Evolutionary conservation across 352 stramenopile genomes (phyloP).

Genomic region (Proteromonas lacertae): DNA sequence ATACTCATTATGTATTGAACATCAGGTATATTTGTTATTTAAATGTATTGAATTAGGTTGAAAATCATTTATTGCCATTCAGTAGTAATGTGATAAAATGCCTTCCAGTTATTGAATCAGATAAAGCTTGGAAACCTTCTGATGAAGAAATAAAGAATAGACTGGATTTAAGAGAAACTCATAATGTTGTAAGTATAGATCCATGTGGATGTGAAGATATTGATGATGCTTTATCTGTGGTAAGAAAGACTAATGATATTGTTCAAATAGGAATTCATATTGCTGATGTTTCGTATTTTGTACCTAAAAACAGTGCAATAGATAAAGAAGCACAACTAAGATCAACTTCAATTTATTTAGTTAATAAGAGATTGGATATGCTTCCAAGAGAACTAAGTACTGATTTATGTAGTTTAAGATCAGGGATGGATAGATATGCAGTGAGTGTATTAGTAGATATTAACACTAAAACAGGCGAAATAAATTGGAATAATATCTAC

Average conservation of each 20-base stretch:
- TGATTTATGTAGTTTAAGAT: constrained; percentile 72
- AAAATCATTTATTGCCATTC: no score
- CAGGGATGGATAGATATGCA: constrained; percentile 24
- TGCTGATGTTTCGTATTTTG: constrained; percentile 93
- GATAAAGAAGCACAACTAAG: constrained; percentile 30
- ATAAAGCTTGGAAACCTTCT: constrained; percentile 73
- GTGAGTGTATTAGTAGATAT: constrained; percentile 33
- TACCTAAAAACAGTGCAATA: constrained; percentile 50
- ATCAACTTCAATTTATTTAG: constrained; percentile 79
- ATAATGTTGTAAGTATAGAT: constrained; percentile 52
- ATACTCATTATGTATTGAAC: no score
- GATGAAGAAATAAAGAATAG: constrained; percentile 46
- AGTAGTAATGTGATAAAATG: no score
- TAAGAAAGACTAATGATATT: constrained; percentile 52
- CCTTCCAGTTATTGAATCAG: no score
- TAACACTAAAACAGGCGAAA: constrained; percentile 37
- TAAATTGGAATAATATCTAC: constrained; percentile 44
- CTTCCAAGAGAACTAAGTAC: constrained; percentile 74
- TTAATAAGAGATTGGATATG: constrained; percentile 91
- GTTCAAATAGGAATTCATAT: constrained; percentile 82
- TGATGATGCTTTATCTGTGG: constrained; percentile 82
- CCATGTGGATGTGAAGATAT: constrained; percentile 81
- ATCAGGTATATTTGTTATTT: no score
- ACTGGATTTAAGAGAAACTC: constrained; percentile 48
- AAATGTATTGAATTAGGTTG: no score